Evolutionary conservation across 345 rosid genomes (phyloP).

Genomic region (Geranium rotundifolium): DNA sequence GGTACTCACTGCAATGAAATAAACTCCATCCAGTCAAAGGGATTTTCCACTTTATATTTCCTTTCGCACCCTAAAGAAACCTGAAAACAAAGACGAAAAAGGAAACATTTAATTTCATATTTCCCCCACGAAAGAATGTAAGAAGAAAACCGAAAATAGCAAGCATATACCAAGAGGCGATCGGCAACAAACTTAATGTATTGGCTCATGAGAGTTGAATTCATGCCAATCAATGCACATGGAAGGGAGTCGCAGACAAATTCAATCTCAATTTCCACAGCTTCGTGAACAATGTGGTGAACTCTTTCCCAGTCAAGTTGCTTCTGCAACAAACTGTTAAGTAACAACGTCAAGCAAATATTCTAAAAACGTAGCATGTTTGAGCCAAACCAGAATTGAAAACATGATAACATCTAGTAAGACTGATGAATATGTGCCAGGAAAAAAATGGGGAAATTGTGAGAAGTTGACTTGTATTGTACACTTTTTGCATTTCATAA

Average conservation of each 20-base stretch:
- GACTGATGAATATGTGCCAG: no score
- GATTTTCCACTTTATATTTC: slow-evolving; percentile 64
- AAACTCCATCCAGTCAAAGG: slow-evolving; percentile 96
- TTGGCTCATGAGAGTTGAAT: slow-evolving; percentile 78
- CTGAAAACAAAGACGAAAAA: slow-evolving; percentile 20
- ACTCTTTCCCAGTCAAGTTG: slow-evolving; percentile 51
- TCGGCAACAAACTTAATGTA: slow-evolving; percentile 87
- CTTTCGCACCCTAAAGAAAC: slow-evolving; percentile 54
- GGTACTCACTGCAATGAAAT: slow-evolving; percentile 80
- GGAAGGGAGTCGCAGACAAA: slow-evolving; percentile 90
- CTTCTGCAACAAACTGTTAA: slow-evolving; percentile 49
- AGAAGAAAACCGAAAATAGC: neutral
- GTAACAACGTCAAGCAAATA: neutral
- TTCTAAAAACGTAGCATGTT: neutral
- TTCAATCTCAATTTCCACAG: slow-evolving; percentile 79
- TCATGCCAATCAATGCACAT: slow-evolving; percentile 85
- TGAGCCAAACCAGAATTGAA: neutral
- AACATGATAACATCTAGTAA: no score
- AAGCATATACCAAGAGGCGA: slow-evolving; percentile 57
- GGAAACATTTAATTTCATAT: neutral
- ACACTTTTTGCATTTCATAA: no score
- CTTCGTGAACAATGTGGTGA: slow-evolving; percentile 56
- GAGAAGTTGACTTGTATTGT: no score
- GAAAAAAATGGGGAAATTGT: no score
- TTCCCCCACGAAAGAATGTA: neutral